Base-by-base conservation (phyloP, 1,139 yeast species). In the Zygosaccharomyces pseudobailii region DNA sequence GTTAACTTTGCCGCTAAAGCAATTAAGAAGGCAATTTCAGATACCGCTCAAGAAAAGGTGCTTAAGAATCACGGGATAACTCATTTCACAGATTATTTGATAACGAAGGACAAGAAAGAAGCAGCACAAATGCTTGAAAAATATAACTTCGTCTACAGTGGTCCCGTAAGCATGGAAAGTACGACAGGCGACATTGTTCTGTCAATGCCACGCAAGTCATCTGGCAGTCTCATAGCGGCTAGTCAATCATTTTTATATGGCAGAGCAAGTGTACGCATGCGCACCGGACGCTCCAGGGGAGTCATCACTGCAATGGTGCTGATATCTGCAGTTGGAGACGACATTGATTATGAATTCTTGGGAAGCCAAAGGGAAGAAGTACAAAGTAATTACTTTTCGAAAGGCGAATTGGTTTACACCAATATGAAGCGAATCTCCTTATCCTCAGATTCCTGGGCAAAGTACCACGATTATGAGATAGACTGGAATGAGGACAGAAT, bases 261-360 rank as follows among this genome's bases (percentile, higher is more conserved):
- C 0, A 55, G 47, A 40, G 55, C 54, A 4, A 45, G 58, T 10
- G 63, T 61, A 2, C 57, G 52, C 10, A 43, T 66, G 56, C 64
- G 55, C 46, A 53, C 67, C 1, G 62, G 65, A 3, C 50, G 64
- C 35, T 61, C 66, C 6, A 48, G 52, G 24, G 97, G 97, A 67
- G 96, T 90, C 30, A 79, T 90, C 48, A 78, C 95, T 8, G 94
- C 96, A 17, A 79, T 85, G 57, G 89, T 89, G 59, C 69, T 88
- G 49, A 86, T 83, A 70, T 86, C 95, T 1, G 87, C 87, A 56
- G 87, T 86, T 38, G 85, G 87, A 67, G 97, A 90, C 70, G 97
- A 90, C 72, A 78, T 90, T 58, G 97, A 90, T 75, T 84, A 72
- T 63, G 97, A 90, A 70, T 84, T 82, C 55, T 79, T 88, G 45